A percentile compares a stretch with the other conserved stretches of the same genome.
These are phyloP conservation scores for Phyllosticta paracitricarpa DNA, from an alignment of 2,329 filamentous ascomycete species.

Conservation along the genomic window DNA sequence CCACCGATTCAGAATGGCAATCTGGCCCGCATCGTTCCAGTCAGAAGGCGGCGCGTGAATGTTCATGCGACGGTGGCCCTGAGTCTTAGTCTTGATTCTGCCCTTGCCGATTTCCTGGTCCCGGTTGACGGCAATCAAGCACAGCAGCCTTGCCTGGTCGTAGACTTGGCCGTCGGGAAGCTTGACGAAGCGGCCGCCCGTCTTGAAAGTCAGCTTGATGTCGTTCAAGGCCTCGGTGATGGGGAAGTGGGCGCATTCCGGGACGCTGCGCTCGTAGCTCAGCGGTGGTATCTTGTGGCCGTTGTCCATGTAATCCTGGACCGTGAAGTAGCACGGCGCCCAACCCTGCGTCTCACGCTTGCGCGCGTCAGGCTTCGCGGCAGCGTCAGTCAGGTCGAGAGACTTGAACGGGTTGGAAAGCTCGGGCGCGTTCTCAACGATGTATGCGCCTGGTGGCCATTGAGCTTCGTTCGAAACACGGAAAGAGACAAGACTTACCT, in stretches of 20 bases:
- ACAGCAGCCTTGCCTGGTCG: constrained; percentile 2
- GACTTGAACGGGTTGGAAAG: no score
- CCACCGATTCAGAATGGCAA: constrained; percentile 3
- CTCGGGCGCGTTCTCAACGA: no score
- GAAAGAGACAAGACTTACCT: no score
- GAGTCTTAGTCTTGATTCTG: neutral
- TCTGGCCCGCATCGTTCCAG: neutral
- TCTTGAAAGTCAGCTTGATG: neutral
- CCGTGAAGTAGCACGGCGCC: neutral
- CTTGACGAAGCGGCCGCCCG: neutral
- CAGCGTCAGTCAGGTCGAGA: no score
- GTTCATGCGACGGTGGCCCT: constrained; percentile 1
- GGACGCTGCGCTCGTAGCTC: neutral
- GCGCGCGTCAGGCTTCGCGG: no score
- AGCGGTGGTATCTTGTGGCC: neutral
- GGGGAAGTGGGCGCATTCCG: constrained; percentile 4
- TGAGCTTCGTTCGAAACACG: no score
- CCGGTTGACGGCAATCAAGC: constrained; percentile 1
- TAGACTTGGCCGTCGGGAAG: neutral
- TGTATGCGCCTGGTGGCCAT: no score
- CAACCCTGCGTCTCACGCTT: no score
- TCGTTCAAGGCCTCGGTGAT: neutral
- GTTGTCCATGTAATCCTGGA: neutral
- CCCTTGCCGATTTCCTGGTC: neutral
- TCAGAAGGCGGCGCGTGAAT: neutral